Evolutionary conservation across 495 filamentous ascomycete genomes (phyloP).

Genomic region (Diplogelasinospora grovesii): DNA sequence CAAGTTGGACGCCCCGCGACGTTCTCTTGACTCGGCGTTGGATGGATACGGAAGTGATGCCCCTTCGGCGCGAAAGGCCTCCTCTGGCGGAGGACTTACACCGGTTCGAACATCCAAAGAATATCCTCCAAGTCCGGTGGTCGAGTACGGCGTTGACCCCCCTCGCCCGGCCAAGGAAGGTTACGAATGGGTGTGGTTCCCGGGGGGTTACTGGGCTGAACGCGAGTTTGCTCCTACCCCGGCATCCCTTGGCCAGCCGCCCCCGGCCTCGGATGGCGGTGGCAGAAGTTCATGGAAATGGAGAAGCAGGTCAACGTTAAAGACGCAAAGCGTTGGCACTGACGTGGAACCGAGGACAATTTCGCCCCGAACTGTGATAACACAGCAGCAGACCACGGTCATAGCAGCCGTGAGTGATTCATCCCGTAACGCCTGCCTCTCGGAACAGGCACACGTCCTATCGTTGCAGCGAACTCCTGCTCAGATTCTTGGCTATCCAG

Average conservation of each 20-base stretch:
- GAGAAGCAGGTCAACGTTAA: slow-evolving; percentile 31
- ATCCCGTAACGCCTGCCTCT: slow-evolving; percentile 23
- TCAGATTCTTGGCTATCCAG: too few relatives aligned
- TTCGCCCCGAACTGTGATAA: slow-evolving; percentile 14
- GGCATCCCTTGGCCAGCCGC: not conserved
- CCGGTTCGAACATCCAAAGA: not conserved
- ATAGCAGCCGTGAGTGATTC: not conserved
- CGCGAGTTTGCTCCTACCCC: slow-evolving; percentile 26
- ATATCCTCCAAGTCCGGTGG: not conserved
- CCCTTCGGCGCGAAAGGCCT: too few relatives aligned
- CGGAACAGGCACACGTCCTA: slow-evolving; percentile 32
- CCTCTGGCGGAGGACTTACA: too few relatives aligned
- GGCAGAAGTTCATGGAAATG: slow-evolving; percentile 24
- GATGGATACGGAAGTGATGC: too few relatives aligned
- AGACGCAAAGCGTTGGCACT: slow-evolving; percentile 24
- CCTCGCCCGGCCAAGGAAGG: slow-evolving; percentile 43
- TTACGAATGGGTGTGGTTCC: slow-evolving; percentile 51
- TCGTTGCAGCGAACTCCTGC: slow-evolving; percentile 21
- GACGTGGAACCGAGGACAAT: slow-evolving; percentile 10
- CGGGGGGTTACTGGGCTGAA: slow-evolving; percentile 50
- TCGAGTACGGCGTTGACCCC: slow-evolving; percentile 29
- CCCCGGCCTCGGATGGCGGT: not conserved
- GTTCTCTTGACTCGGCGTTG: too few relatives aligned
- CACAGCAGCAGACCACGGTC: not conserved
- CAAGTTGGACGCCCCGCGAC: too few relatives aligned